Evolutionary conservation across 371 early-diverging fungal species (phyloP).

Genomic region (Circinella minor): DNA sequence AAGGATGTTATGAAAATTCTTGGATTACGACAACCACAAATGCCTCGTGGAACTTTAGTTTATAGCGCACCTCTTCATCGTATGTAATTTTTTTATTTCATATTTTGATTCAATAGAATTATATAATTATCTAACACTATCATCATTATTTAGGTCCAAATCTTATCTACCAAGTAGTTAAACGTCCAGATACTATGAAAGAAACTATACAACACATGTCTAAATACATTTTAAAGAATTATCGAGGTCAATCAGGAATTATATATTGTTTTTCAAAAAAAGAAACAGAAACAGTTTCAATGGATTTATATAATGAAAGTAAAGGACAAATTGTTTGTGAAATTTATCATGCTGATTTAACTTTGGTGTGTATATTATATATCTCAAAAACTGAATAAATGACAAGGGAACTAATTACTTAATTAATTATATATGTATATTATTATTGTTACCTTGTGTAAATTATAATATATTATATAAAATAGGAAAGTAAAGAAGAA

Average conservation of each 20-base stretch:
- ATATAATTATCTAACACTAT: neutral
- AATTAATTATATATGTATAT: too few relatives aligned
- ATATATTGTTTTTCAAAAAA: conserved; percentile 84
- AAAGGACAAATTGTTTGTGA: conserved; percentile 58
- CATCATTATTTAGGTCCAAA: conserved; percentile 54
- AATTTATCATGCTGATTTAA: conserved; percentile 86
- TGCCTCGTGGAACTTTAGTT: conserved; percentile 48
- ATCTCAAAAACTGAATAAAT: too few relatives aligned
- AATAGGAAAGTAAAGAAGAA: neutral
- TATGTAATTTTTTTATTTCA: conserved; percentile 20
- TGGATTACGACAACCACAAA: conserved; percentile 49
- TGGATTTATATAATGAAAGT: conserved; percentile 57
- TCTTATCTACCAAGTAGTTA: conserved; percentile 72
- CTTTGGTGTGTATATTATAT: conserved; percentile 42
- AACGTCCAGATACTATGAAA: conserved; percentile 53
- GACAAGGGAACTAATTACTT: too few relatives aligned
- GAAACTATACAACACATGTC: conserved; percentile 70
- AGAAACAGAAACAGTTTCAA: conserved; percentile 75
- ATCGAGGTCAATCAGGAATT: conserved; percentile 74
- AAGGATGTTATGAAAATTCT: conserved; percentile 68
- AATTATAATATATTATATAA: too few relatives aligned
- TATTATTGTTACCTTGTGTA: too few relatives aligned
- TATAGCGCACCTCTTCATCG: conserved; percentile 61
- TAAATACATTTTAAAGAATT: conserved; percentile 66
- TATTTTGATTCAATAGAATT: neutral